Evolutionary conservation across 2,329 filamentous ascomycete genomes (phyloP), one percentile per base, ranked within the genome.

Genomic region (Sphaerulina musiva): DNA sequence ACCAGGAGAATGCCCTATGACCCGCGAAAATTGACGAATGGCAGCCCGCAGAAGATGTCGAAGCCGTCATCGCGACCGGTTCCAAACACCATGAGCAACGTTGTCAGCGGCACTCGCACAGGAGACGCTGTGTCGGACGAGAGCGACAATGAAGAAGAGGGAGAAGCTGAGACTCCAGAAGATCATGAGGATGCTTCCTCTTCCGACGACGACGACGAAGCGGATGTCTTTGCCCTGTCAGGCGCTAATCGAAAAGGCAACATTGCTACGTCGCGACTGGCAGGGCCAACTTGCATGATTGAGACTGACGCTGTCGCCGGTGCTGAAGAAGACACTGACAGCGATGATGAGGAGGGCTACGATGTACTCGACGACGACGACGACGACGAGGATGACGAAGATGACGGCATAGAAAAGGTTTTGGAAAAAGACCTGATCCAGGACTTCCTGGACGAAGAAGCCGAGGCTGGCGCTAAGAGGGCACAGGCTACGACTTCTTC

Each of bases 141-240:
- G 10, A 62, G 63, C 39, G 57, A 61, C n/a, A 52, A 59, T 14
- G 63, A 59, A 12, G 56, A 56, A 9, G 61, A 56, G 36, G 58
- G 47, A 32, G 39, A 40, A 10, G 39, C 36, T 26, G 47, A 17
- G 39, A 36, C 20, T 41, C 48, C 14, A 32, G 48, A 46, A 26
- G 44, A 51, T 14, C 34, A 26, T 12, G 58, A 62, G 23, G 58
- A 59, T 48, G 59, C 14, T 17, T 17, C 48, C 45, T 56, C 53
- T 14, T 53, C 58, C 23, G 62, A 60, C 17, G 58, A 62, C 31
- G 56, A 59, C 8, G 51, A 51, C 38, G 62, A 67, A 49, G 53
- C 62, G 55, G 62, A 66, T 65, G 64, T 38, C 9, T 59, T 57
- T 57, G 65, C 66, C 66, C 66, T 68, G 66, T 60, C 64, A 63